A percentile compares a stretch with the other conserved stretches of the same genome.
phyloP scores from a whole-genome alignment of 441 rosid genomes.

The Croton laevigatus region DNA sequence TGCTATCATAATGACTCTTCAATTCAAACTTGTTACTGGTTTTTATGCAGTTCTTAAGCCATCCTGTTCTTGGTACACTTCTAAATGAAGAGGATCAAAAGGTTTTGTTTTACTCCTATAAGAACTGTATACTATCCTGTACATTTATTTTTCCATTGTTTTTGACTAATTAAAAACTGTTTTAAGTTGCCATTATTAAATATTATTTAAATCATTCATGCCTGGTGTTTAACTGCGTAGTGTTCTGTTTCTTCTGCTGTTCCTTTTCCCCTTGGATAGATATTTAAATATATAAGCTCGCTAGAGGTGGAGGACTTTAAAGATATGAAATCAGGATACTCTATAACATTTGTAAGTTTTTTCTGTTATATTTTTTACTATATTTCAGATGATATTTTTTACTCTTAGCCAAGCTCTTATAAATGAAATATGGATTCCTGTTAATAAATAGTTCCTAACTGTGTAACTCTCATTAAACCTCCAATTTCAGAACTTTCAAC shows the following conservation, averaged over 20 bases:
- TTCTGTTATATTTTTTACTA: background rate
- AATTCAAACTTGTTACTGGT: background rate
- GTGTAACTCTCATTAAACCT: background rate
- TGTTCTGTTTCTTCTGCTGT: background rate
- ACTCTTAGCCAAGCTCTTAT: background rate
- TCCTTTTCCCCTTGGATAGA: constrained; percentile 33
- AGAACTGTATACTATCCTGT: constrained; percentile 5
- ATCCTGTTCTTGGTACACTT: constrained; percentile 78
- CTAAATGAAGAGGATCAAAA: constrained; percentile 91
- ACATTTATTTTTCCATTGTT: background rate
- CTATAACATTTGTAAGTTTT: constrained; percentile 79
- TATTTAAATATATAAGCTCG: constrained; percentile 68
- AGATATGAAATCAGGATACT: constrained; percentile 93
- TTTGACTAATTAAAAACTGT: background rate
- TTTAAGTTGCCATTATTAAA: background rate
- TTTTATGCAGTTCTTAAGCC: constrained; percentile 76
- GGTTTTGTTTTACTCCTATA: constrained; percentile 40
- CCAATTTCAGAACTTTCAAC: constrained; percentile 55
- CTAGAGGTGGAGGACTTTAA: constrained; percentile 94
- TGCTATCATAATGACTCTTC: background rate
- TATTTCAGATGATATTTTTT: constrained; percentile 1
- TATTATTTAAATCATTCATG: background rate
- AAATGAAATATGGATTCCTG: background rate
- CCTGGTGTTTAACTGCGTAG: constrained; percentile 1
- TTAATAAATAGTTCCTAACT: background rate